phyloP scores from a whole-genome alignment of 805 yeast genomes.

The Starmerella bacillaris region DNA sequence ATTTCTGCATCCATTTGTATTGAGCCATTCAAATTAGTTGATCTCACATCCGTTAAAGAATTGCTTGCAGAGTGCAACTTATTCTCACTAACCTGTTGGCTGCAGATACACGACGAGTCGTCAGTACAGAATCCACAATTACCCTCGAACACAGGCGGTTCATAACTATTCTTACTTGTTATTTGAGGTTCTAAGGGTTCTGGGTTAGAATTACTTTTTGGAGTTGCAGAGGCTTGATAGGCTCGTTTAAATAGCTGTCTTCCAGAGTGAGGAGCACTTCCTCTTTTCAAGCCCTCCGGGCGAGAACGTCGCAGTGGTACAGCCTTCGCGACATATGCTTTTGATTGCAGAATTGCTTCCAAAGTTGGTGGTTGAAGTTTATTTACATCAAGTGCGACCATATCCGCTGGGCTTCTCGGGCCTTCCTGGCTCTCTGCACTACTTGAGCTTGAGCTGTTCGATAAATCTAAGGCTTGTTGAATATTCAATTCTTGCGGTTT shows the following conservation, averaged over 20 bases:
- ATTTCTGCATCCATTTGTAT: neutral
- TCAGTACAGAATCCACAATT: slow-evolving; percentile 86
- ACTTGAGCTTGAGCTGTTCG: too few species aligned
- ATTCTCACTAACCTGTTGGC: slow-evolving; percentile 24
- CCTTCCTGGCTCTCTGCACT: too few species aligned
- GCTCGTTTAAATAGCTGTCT: too few species aligned
- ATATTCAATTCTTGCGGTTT: too few species aligned
- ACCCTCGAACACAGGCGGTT: slow-evolving; percentile 25
- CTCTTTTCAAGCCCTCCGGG: neutral
- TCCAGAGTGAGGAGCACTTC: too few species aligned
- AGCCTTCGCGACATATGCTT: slow-evolving; percentile 9
- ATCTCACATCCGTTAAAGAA: neutral
- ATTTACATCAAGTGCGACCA: too few species aligned
- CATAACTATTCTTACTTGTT: neutral
- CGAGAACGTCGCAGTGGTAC: slow-evolving; percentile 13
- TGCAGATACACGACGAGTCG: slow-evolving; percentile 74
- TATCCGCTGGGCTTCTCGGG: neutral
- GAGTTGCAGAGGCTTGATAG: too few species aligned
- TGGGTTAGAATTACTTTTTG: too few species aligned
- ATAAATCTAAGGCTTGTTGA: too few species aligned
- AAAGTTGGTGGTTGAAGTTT: slow-evolving; percentile 3
- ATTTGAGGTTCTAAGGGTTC: slow-evolving; percentile 1
- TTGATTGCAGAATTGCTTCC: slow-evolving; percentile 10
- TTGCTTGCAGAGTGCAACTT: neutral
- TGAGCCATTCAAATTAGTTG: neutral